Conservation (phyloP, 306 rosid genomes). For the Lagenaria siceraria region DNA sequence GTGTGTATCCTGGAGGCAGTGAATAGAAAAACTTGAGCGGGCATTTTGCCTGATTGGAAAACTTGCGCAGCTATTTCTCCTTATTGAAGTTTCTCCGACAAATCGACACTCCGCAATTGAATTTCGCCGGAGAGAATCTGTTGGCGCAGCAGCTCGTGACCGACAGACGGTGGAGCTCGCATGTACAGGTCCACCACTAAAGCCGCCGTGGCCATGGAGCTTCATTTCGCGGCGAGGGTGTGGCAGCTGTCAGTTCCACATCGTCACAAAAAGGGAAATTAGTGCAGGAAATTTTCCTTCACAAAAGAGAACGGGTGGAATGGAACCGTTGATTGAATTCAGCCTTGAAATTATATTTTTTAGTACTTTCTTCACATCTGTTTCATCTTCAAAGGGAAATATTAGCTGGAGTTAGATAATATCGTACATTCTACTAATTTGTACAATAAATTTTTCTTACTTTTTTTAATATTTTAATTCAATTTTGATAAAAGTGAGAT, state of each 20-base stretch:
- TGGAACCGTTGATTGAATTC: constrained; percentile 6
- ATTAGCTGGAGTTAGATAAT: too few species aligned
- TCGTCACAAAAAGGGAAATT: not conserved
- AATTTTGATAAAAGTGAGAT: too few species aligned
- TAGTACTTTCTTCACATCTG: not conserved
- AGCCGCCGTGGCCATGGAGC: constrained; percentile 33
- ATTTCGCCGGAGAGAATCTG: not conserved
- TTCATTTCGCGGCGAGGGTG: constrained; percentile 30
- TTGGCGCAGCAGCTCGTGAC: constrained; percentile 11
- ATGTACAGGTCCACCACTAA: constrained; percentile 18
- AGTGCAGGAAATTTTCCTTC: too few species aligned
- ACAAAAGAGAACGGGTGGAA: too few species aligned
- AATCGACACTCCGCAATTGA: constrained; percentile 2
- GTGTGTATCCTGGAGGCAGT: constrained; percentile 12
- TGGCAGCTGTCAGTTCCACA: constrained; percentile 6
- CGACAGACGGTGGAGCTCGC: constrained; percentile 12
- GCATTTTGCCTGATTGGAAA: constrained; percentile 16
- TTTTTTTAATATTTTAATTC: too few species aligned
- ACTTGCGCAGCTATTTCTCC: constrained; percentile 19
- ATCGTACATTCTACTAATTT: too few species aligned
- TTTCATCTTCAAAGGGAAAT: not conserved
- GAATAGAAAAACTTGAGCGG: constrained; percentile 16
- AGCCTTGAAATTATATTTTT: not conserved
- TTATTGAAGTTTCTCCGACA: constrained; percentile 13
- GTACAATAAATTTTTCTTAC: too few species aligned